phyloP scores from a whole-genome alignment of 2,329 filamentous ascomycete species.

The Sarocladium strictum region DNA sequence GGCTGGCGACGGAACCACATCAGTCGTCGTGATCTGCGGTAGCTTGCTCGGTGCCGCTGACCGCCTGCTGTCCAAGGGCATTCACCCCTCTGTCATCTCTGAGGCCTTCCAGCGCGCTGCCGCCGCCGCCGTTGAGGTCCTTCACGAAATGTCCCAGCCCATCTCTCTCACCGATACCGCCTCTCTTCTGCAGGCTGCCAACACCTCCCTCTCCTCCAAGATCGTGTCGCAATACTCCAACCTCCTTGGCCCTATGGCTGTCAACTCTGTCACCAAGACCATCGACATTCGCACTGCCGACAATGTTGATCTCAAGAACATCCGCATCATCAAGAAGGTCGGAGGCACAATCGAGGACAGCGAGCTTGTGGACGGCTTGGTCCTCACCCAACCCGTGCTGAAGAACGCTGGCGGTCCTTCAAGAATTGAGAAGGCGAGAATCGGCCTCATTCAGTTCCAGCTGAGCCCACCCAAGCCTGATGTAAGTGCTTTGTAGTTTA shows the following conservation, averaged over 20 bases:
- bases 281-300: conserved; percentile 94
- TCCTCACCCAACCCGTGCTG: conserved; percentile 85
- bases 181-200: conserved; percentile 90
- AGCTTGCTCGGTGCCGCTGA: conserved; percentile 92
- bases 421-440: conserved; percentile 94
- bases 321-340: conserved; percentile 94
- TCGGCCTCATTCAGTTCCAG: conserved; percentile 97
- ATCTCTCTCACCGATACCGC: conserved; percentile 83
- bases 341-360: conserved; percentile 98
- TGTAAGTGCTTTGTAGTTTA: conserved; percentile 52
- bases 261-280: conserved; percentile 91
- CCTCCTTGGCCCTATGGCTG: conserved; percentile 92
- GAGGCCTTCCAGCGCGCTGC: conserved; percentile 96
- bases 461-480: conserved; percentile 97
- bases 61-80: conserved; percentile 82
- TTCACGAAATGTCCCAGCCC: conserved; percentile 93
- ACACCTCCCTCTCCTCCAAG: conserved; percentile 95
- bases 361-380: conserved; percentile 91
- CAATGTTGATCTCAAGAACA: conserved; percentile 95
- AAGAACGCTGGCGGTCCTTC: conserved; percentile 89
- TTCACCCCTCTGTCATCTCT: conserved; percentile 96
- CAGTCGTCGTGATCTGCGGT: conserved; percentile 95
- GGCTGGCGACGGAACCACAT: conserved; percentile 96
- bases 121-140: conserved; percentile 77
- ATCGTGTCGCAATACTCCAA: conserved; percentile 98